Base-by-base conservation (phyloP, 495 filamentous ascomycete genomes). In the Trichoderma parareesei region DNA sequence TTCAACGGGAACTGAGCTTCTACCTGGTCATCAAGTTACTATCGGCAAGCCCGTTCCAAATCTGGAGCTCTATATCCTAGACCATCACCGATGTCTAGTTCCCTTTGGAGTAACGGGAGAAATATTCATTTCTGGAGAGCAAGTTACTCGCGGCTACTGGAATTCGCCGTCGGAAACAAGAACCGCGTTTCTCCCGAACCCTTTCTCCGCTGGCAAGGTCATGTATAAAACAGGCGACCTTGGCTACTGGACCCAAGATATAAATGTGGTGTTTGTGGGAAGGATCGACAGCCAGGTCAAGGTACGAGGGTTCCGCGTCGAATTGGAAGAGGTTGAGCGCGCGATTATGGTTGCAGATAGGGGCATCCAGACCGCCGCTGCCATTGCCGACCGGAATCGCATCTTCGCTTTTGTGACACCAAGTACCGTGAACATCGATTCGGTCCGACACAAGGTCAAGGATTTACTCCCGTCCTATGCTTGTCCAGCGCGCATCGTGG, bases 141-240 rank as follows among this genome's bases (percentile, higher is more conserved):
- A 74, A 59, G 64, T 75, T 13, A 64, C 61, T 16, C 27, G 20
- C 11, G 70, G 72, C 6, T 75, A 74, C 63, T 57, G 68, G 55
- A 66, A 64, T 33, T 18, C 16, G 20, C 40, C 13, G 13, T 63
- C 61, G 4, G 64, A 68, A 27, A 61, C 64, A 1, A 40, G 40
- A 27, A 67, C 62, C 14, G 11, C 13, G 9, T 67, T 67, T 60
- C 6, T 65, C 16, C 65, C 65, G 40, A 61, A 68, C 46, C 65
- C 65, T 8, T 73, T 73, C 46, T 40, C 64, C 27, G 57, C 60
- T 20, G 65, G 66, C 41, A 65, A 67, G 27, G 40, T 18, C 16
- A 72, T 75, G 72, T 75, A 74, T 60, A 63, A 65, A 48, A 71
- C 72, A 10, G 73, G 73, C 14, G 73, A 75, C 46, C 38, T 68